Percentiles rank a stretch among this genome's conserved stretches.
These are phyloP conservation scores for Aspergillus cristatus DNA, from an alignment of 495 filamentous ascomycete genomes.

Conservation along the genomic window DNA sequence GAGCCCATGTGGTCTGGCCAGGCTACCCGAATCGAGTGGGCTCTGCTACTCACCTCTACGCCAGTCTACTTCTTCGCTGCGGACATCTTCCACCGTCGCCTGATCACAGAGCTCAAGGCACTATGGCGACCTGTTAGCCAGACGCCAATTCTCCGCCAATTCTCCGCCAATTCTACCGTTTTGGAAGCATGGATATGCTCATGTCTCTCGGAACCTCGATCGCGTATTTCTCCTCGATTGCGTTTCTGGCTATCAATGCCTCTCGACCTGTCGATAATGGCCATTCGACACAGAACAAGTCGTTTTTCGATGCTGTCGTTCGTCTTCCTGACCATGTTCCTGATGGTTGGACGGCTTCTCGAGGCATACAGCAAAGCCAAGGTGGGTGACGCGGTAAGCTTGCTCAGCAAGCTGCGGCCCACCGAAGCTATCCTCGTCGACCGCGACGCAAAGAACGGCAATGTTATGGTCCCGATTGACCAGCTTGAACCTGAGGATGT, in stretches of 20 bases:
- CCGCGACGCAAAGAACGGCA: constrained; percentile 33
- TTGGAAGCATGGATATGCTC: constrained; percentile 81
- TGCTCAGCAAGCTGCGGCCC: constrained; percentile 59
- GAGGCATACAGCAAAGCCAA: constrained; percentile 76
- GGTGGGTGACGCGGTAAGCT: constrained; percentile 64
- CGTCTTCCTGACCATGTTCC: constrained; percentile 76
- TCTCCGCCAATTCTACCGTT: constrained; percentile 59
- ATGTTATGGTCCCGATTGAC: constrained; percentile 40
- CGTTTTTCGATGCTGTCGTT: constrained; percentile 60
- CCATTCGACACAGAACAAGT: neutral
- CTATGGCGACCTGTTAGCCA: constrained; percentile 60
- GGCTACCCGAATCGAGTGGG: constrained; percentile 57
- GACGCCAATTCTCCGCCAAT: constrained; percentile 54
- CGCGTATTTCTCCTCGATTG: constrained; percentile 66
- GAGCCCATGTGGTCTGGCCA: constrained; percentile 48
- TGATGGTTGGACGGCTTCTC: constrained; percentile 57
- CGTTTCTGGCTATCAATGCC: constrained; percentile 53
- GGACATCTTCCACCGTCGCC: constrained; percentile 61
- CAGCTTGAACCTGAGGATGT: constrained; percentile 64
- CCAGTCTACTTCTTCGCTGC: constrained; percentile 70
- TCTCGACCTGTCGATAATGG: constrained; percentile 10
- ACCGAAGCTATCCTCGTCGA: constrained; percentile 58
- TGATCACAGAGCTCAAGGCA: constrained; percentile 57
- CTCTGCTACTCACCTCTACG: constrained; percentile 63
- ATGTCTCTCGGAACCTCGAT: constrained; percentile 70